These are phyloP conservation scores for Acer yangbiense DNA, from an alignment of 345 rosid genomes.

Conservation along the genomic window DNA sequence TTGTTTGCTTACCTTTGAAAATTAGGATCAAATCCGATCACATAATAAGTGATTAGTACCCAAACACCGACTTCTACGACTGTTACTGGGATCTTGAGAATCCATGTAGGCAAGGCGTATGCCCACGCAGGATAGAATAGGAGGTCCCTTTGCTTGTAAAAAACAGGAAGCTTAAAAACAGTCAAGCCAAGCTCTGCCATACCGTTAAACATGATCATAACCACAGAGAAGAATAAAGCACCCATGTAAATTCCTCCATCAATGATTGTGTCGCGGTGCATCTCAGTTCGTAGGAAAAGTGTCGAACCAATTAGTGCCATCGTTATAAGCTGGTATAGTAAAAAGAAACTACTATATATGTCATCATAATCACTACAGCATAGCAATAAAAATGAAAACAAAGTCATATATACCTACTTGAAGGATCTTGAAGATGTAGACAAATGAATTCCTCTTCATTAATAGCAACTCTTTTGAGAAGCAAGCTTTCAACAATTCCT, in stretches of 20 bases:
- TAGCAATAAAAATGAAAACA: not conserved
- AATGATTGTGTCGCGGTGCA: slow-evolving; percentile 40
- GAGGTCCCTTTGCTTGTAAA: slow-evolving; percentile 82
- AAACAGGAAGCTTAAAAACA: slow-evolving; percentile 75
- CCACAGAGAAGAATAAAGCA: slow-evolving; percentile 61
- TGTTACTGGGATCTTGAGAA: slow-evolving; percentile 69
- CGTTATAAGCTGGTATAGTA: slow-evolving; percentile 36
- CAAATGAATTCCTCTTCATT: slow-evolving; percentile 78
- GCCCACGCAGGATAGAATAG: slow-evolving; percentile 79
- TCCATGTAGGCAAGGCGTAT: slow-evolving; percentile 78
- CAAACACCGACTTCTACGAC: slow-evolving; percentile 62
- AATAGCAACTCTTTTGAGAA: slow-evolving; percentile 63
- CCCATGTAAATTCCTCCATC: slow-evolving; percentile 63
- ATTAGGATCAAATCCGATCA: slow-evolving; percentile 74
- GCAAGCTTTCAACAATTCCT: slow-evolving; percentile 68
- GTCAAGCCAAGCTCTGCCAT: slow-evolving; percentile 64
- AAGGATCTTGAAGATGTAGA: slow-evolving; percentile 58
- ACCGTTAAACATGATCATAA: slow-evolving; percentile 61
- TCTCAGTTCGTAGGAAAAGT: slow-evolving; percentile 58
- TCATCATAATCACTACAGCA: slow-evolving; percentile 10
- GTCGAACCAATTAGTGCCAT: slow-evolving; percentile 45
- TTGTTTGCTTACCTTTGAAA: slow-evolving; percentile 51
- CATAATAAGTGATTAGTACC: slow-evolving; percentile 65
- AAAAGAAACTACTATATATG: slow-evolving; percentile 9
- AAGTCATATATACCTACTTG: slow-evolving; percentile 44